Base-by-base conservation (phyloP, 2,329 filamentous ascomycete species). In the Acrodontium crateriforme region DNA sequence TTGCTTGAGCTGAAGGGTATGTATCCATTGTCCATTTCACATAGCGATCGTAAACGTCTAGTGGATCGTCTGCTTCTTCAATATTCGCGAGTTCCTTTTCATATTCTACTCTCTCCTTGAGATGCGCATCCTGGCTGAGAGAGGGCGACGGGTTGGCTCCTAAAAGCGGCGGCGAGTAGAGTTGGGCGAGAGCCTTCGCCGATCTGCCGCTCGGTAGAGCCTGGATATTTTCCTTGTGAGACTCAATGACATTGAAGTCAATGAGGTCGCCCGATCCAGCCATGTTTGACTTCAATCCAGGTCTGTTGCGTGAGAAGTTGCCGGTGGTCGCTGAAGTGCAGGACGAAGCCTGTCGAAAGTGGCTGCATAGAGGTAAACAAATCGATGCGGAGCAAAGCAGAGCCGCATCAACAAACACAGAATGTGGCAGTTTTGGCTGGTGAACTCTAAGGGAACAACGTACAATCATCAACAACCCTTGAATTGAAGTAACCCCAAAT, bases 151-250 rank as follows among this genome's bases (percentile, higher is more conserved):
- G 40, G 19, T 46, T 36, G n/a, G 43, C 42, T 21, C 42, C 42
- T 9, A 51, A 43, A 16, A 53, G 39, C 8, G 60, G 59, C 24
- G 56, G 56, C 36, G 84, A 77, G 67, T 83, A 84, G 17, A 83
- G 71, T 30, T 84, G 71, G 16, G 77, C 84, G 28, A 98, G 75
- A 29, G 89, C 85, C 59, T 76, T 81, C 24, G 87, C 89, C 21
- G 87, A 95, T 40, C 89, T 66, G 18, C 77, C 89, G 37, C 82
- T 79, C 10, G 87, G 85, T 9, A 98, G 68, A 13, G 84, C 76
- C 56, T 94, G 85, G 31, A 98, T 94, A 57, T 98, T 98, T 60
- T 98, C 89, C 59, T 98, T 98, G 46, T 94, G 85, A 25, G 71
- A 73, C 60, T 98, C 89, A 58, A 98, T 94, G 38, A 94, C 71